Evolutionary conservation across 2,329 filamentous ascomycete genomes (phyloP), one percentile per base, ranked within the genome.

Genomic region (Teratosphaeriaceae sp.): DNA sequence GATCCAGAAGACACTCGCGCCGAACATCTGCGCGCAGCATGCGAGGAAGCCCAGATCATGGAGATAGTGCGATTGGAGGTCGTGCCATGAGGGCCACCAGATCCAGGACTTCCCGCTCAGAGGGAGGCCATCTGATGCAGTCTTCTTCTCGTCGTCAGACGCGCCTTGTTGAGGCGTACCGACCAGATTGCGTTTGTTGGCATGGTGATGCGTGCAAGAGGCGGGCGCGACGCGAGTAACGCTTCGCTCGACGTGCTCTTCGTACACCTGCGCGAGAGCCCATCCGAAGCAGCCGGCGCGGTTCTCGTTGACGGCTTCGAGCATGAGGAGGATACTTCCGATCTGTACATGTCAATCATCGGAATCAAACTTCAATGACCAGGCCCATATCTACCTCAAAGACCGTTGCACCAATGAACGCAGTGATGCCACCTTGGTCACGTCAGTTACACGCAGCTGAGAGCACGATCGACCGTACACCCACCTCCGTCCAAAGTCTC

Each of bases 291-390:
- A 85, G 11, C 75, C 78, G 0, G 73, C 65, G 11, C 74, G 67
- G 52, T 83, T 78, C 54, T 80, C 78, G 56, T 85, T 85, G n/a
- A 84, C 69, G 3, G 81, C 81, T 59, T 85, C 82, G 1, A 83
- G 64, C 61, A 85, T 68, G 20, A 85, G 66, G 1, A 85, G 66
- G 45, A 84, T 55, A 26, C 76, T 79, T 0, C 80, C 81, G 3
- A 81, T 42, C 51, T 31, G 29, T 5, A n/a, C n/a, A 31, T 16
- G 29, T 31, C 15, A 31, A n/a, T 16, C 6, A n/a, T n/a, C n/a
- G n/a, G n/a, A n/a, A n/a, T n/a, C n/a, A n/a, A n/a, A n/a, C n/a
- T n/a, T n/a, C n/a, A n/a, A n/a, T n/a, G n/a, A n/a, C n/a, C 8
- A n/a, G 6, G 29, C 7, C 6, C 15, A n/a, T 9, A 15, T n/a